Conservation (phyloP, 2,329 filamentous ascomycete genomes). For the Trichoderma afroharzianum region DNA sequence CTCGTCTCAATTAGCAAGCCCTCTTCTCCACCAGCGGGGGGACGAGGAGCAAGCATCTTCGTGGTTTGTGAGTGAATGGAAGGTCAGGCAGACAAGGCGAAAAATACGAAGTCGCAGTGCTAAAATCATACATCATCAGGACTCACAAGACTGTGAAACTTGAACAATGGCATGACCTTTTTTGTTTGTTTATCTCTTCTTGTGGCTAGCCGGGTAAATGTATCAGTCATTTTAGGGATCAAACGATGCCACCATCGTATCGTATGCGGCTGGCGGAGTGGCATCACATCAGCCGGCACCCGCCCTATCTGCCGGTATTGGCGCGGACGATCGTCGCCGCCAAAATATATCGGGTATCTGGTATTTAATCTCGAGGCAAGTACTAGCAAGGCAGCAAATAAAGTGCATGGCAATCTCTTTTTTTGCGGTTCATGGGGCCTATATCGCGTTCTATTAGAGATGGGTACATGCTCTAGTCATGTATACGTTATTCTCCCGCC, state of each 20-base stretch:
- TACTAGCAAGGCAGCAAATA: background rate
- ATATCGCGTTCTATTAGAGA: background rate
- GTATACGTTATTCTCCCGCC: background rate
- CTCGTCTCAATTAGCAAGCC: background rate
- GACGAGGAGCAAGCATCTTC: background rate
- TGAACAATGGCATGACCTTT: background rate
- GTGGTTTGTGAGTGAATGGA: background rate
- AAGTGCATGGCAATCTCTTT: background rate
- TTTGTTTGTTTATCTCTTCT: background rate
- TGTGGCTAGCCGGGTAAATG: background rate
- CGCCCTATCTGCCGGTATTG: conserved; percentile 13
- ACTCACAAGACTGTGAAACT: background rate
- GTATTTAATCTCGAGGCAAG: background rate
- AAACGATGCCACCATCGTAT: conserved; percentile 11
- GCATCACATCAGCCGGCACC: conserved; percentile 14
- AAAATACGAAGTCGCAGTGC: conserved; percentile 10
- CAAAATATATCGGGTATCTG: conserved; percentile 15
- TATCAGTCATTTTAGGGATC: background rate
- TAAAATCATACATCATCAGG: background rate
- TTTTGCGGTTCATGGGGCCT: background rate
- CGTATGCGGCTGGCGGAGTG: conserved; percentile 1
- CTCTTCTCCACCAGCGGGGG: background rate
- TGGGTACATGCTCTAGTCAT: background rate
- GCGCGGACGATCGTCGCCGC: conserved; percentile 16
- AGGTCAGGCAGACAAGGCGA: background rate